Evolutionary conservation across 768 basidiomycete species (phyloP).

Genomic region (Leucocoprinus leucothites): DNA sequence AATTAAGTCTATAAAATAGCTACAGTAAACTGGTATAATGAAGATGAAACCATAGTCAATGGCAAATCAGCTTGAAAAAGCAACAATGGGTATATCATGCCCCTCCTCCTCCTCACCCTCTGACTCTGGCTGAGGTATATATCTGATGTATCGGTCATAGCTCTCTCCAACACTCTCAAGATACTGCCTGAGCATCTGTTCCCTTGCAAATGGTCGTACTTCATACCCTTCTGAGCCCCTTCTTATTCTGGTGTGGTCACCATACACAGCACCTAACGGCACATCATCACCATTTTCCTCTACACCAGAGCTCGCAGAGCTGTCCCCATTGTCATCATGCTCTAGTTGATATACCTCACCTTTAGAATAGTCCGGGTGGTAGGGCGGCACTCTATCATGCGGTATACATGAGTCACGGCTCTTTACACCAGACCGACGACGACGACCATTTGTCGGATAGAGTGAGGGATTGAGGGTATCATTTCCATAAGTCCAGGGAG

Average conservation of each 20-base stretch:
- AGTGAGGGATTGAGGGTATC: conserved; percentile 74
- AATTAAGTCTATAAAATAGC: too few relatives aligned
- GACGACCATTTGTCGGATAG: conserved; percentile 52
- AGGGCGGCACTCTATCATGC: conserved; percentile 52
- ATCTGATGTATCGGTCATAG: conserved; percentile 62
- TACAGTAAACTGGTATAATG: too few relatives aligned
- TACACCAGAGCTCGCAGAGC: conserved; percentile 22
- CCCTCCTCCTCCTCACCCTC: conserved; percentile 34
- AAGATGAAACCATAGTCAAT: too few relatives aligned
- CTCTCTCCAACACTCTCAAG: conserved; percentile 51
- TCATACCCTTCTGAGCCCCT: conserved; percentile 85
- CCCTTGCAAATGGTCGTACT: conserved; percentile 56
- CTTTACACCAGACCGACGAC: conserved; percentile 19
- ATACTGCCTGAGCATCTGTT: conserved; percentile 61
- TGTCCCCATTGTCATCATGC: conserved; percentile 24
- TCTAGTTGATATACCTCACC: conserved; percentile 26
- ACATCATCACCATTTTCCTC: conserved; percentile 17
- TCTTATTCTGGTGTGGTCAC: conserved; percentile 38
- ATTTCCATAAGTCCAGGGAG: conserved; percentile 88
- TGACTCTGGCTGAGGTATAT: conserved; percentile 55
- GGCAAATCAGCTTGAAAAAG: neutral
- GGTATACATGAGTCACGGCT: conserved; percentile 10
- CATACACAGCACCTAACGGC: neutral
- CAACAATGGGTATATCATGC: neutral
- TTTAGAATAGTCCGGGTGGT: conserved; percentile 67